Percentiles rank a stretch among this genome's conserved stretches.
Conservation (phyloP, 495 filamentous ascomycete genomes). For the Corynascus novoguineensis region DNA sequence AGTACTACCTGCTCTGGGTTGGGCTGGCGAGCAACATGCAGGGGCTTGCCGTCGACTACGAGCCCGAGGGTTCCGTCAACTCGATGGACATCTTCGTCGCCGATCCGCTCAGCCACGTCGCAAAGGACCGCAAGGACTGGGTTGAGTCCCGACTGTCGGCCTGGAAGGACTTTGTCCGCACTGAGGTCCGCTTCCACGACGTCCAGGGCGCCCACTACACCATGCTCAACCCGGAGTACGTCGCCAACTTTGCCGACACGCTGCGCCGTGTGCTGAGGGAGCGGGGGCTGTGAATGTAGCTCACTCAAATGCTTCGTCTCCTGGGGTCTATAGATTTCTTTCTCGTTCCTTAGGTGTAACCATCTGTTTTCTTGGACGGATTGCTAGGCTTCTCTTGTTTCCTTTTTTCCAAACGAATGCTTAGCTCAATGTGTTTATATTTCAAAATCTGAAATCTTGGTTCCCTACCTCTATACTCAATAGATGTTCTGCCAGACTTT, state of each 20-base stretch:
- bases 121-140: conserved; percentile 41
- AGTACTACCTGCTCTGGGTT: conserved; percentile 36
- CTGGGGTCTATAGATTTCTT: too few species aligned
- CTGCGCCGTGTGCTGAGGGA: conserved; percentile 18
- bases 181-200: conserved; percentile 26
- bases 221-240: conserved; percentile 35
- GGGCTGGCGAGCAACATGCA: conserved; percentile 41
- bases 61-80: conserved; percentile 39
- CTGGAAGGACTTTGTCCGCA: conserved; percentile 43
- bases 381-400: too few species aligned
- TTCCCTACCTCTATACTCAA: too few species aligned
- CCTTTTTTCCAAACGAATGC: too few species aligned
- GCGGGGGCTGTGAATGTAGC: conserved; percentile 5
- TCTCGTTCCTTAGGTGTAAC: too few species aligned
- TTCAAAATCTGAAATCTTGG: too few species aligned
- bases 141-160: conserved; percentile 28
- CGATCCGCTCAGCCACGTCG: conserved; percentile 39
- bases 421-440: too few species aligned
- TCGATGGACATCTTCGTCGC: conserved; percentile 49
- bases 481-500: too few species aligned
- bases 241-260: conserved; percentile 28
- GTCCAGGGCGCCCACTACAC: conserved; percentile 41
- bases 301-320: too few species aligned
- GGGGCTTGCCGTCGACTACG: conserved; percentile 46
- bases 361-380: too few species aligned